A percentile compares a stretch with the other conserved stretches of the same genome.
These are phyloP conservation scores for Suillus discolor DNA, from an alignment of 768 basidiomycete genomes.

Conservation along the genomic window DNA sequence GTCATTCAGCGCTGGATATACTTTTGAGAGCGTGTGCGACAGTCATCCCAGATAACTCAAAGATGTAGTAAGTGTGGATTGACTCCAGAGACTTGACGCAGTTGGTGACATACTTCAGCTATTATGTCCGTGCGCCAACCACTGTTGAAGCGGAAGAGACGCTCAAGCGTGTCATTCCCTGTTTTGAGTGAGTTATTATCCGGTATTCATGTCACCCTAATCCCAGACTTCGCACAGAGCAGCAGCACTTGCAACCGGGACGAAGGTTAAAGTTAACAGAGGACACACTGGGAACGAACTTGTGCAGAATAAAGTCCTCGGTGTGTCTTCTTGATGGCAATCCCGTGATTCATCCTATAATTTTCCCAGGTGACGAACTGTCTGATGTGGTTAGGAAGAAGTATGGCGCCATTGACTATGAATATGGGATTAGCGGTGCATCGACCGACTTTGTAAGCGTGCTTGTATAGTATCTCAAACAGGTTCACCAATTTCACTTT, in stretches of 20 bases:
- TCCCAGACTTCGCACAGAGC: slow-evolving; percentile 43
- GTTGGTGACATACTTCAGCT: slow-evolving; percentile 39
- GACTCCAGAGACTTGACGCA: not conserved
- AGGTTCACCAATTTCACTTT: not conserved
- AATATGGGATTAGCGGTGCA: slow-evolving; percentile 67
- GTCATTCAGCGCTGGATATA: not conserved
- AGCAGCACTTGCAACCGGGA: slow-evolving; percentile 68
- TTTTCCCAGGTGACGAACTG: slow-evolving; percentile 58
- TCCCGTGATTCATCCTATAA: not conserved
- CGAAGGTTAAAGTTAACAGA: slow-evolving; percentile 47
- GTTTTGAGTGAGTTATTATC: slow-evolving; percentile 60
- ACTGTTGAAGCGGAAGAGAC: slow-evolving; percentile 61
- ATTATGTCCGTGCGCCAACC: slow-evolving; percentile 73
- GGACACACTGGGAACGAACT: slow-evolving; percentile 51
- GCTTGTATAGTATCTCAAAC: not conserved
- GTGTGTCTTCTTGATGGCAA: slow-evolving; percentile 32
- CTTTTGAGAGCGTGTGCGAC: slow-evolving; percentile 5
- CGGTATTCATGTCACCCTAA: not conserved
- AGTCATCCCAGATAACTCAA: slow-evolving; percentile 87
- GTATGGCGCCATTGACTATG: slow-evolving; percentile 64
- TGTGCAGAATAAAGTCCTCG: slow-evolving; percentile 66
- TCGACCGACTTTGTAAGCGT: slow-evolving; percentile 81
- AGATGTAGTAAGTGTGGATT: slow-evolving; percentile 54
- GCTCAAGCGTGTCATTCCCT: slow-evolving; percentile 62
- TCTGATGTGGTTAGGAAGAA: slow-evolving; percentile 60